Evolutionary conservation across 352 stramenopile genomes (phyloP).

Genomic region (Discostella stelligera): DNA sequence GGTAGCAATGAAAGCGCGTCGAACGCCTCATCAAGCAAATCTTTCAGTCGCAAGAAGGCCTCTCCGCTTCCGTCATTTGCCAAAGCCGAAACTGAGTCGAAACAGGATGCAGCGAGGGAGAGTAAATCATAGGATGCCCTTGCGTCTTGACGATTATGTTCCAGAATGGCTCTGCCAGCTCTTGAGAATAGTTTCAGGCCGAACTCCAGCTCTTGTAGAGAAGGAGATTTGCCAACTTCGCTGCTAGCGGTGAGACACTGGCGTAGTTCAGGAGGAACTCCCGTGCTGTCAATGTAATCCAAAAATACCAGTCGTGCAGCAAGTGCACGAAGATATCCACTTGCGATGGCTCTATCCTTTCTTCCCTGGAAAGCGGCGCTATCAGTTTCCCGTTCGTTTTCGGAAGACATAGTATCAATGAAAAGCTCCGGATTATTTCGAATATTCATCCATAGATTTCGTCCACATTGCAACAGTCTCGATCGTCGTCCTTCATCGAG

Average conservation of each 20-base stretch:
- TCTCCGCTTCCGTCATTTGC: conserved; percentile 23
- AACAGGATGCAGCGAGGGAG: conserved; percentile 35
- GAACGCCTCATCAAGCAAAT: conserved; percentile 49
- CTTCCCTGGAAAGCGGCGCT: conserved; percentile 24
- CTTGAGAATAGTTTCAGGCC: conserved; percentile 42
- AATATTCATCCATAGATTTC: conserved; percentile 49
- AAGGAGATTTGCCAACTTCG: conserved; percentile 15
- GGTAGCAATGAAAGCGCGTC: conserved; percentile 36
- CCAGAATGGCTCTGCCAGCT: conserved; percentile 38
- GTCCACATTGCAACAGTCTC: conserved; percentile 20
- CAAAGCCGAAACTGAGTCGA: conserved; percentile 34
- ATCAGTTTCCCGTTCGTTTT: conserved; percentile 4
- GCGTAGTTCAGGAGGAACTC: conserved; percentile 18
- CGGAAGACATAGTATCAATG: conserved; percentile 22
- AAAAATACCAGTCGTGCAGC: conserved; percentile 43
- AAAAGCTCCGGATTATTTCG: conserved; percentile 40
- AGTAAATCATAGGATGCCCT: conserved; percentile 28
- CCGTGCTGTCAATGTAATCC: conserved; percentile 44
- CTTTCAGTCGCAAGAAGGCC: conserved; percentile 24
- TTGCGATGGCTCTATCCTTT: conserved; percentile 38
- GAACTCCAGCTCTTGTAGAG: conserved; percentile 40
- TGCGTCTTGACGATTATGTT: conserved; percentile 26
- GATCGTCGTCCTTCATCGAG: conserved; percentile 22
- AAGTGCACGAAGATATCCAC: conserved; percentile 41
- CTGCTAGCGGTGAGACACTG: neutral